Evolutionary conservation across 164 flowering plant genomes (phyloP).

Genomic region (Liquidambar formosana): DNA sequence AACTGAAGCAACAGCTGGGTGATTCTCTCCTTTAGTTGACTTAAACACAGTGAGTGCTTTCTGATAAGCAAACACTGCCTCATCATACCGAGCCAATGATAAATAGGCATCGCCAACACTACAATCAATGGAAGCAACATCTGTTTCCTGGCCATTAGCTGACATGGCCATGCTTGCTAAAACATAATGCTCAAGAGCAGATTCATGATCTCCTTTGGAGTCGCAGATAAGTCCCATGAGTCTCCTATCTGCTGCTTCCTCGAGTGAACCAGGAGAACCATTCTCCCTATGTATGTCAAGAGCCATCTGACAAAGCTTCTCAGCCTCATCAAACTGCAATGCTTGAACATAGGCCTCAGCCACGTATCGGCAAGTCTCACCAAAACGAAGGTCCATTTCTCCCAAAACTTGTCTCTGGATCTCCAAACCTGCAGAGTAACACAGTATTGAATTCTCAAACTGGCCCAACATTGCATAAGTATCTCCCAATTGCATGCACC

Average conservation of each 20-base stretch:
- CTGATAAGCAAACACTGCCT: slow-evolving; percentile 51
- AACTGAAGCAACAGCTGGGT: slow-evolving; percentile 52
- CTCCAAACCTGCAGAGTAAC: slow-evolving; percentile 59
- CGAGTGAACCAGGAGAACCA: slow-evolving; percentile 36
- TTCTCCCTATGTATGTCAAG: slow-evolving; percentile 48
- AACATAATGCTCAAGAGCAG: slow-evolving; percentile 53
- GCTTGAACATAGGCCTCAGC: slow-evolving; percentile 65
- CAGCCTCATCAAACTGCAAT: slow-evolving; percentile 59
- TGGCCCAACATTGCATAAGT: slow-evolving; percentile 57
- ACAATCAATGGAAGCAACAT: slow-evolving; percentile 47
- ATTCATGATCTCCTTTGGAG: slow-evolving; percentile 50
- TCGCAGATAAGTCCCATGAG: slow-evolving; percentile 61
- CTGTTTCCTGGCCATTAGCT: slow-evolving; percentile 37
- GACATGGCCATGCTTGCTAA: slow-evolving; percentile 51
- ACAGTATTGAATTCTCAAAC: slow-evolving; percentile 51
- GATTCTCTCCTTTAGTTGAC: slow-evolving; percentile 47
- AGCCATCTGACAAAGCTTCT: slow-evolving; percentile 53
- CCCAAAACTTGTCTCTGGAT: slow-evolving; percentile 55
- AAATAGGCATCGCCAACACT: slow-evolving; percentile 58
- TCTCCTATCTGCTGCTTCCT: slow-evolving; percentile 56
- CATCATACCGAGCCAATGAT: slow-evolving; percentile 49
- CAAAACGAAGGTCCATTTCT: slow-evolving; percentile 48
- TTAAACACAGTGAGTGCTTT: slow-evolving; percentile 47
- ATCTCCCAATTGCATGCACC: slow-evolving; percentile 68
- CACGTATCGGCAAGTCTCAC: slow-evolving; percentile 50